These are phyloP conservation scores for Waltergamsia citrina DNA, from an alignment of 2,329 filamentous ascomycete species.

Conservation along the genomic window DNA sequence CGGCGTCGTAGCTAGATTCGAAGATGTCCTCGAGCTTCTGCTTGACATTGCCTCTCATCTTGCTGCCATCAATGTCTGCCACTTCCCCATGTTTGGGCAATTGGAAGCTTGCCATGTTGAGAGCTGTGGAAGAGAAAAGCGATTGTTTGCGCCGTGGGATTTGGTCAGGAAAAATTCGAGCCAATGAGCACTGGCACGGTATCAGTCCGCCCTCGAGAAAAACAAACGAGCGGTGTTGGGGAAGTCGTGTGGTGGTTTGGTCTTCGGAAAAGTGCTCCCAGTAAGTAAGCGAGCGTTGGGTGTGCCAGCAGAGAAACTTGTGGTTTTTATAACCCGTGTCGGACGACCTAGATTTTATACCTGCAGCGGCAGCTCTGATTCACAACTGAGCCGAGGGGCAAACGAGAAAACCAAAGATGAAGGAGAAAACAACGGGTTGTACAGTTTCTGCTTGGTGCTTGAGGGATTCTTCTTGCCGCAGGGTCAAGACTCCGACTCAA, in stretches of 20 bases:
- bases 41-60: constrained; percentile 17
- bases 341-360: constrained; percentile 1
- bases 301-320: no score
- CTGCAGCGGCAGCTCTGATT: not conserved
- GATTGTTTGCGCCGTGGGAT: not conserved
- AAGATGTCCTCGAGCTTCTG: constrained; percentile 16
- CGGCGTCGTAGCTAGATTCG: constrained; percentile 10
- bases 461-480: no score
- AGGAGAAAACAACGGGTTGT: constrained; percentile 3
- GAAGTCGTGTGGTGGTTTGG: no score
- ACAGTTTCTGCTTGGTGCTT: no score
- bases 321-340: no score
- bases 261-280: no score
- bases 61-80: constrained; percentile 26
- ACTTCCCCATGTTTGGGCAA: constrained; percentile 19
- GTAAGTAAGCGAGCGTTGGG: no score
- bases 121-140: not conserved
- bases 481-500: no score
- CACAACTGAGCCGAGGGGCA: not conserved
- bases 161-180: not conserved
- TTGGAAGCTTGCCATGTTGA: constrained; percentile 5
- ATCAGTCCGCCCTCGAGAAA: no score
- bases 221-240: no score
- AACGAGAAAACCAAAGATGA: not conserved
- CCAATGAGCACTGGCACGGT: no score